Base-by-base conservation (phyloP, 2,329 filamentous ascomycete species). In the Claviceps monticola region DNA sequence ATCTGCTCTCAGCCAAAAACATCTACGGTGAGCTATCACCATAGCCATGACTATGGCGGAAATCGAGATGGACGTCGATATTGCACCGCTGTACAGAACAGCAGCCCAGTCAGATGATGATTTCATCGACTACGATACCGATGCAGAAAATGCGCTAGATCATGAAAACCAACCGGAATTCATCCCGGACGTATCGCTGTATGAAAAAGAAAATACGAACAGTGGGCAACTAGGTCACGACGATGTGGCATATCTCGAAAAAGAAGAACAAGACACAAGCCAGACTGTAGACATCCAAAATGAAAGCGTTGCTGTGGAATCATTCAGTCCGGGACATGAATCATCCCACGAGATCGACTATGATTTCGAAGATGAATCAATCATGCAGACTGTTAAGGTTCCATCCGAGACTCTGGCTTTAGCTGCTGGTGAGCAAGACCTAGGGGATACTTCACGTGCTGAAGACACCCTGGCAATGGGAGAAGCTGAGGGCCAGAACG, bases 81-180 rank as follows among this genome's bases (percentile, higher is more conserved):
- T 60, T 52, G 53, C 53, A 36, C 59, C 58, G 38, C 62, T 62
- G 36, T 54, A 57, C 36, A 55, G 53, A 39, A 48, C 61, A 7
- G 61, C 60, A 21, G 51, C 48, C 5, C 58, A 56, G 23, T 53
- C 56, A 7, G 63, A 67, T 41, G 62, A 68, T 14, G 68, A 70
- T 51, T 55, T 68, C 23, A 66, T 70, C 48, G 63, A 67, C 52
- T 70, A 68, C 42, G 68, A 69, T 34, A 66, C 62, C 49, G 68
- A 64, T 43, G 47, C 55, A 34, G 51, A 57, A n/a, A 51, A 50
- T 26, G 16, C 26, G 34, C 26, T 19, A 29, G 8, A 48, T 19
- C 2, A 6, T 29, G 34, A 14, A 26, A 34, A 37, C 3, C 19
- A 38, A 4, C 26, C 8, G 9, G n/a, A 45, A 11, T 23, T 13